phyloP scores from a whole-genome alignment of 192 early-diverging fungal species.

The Podila epicladia region DNA sequence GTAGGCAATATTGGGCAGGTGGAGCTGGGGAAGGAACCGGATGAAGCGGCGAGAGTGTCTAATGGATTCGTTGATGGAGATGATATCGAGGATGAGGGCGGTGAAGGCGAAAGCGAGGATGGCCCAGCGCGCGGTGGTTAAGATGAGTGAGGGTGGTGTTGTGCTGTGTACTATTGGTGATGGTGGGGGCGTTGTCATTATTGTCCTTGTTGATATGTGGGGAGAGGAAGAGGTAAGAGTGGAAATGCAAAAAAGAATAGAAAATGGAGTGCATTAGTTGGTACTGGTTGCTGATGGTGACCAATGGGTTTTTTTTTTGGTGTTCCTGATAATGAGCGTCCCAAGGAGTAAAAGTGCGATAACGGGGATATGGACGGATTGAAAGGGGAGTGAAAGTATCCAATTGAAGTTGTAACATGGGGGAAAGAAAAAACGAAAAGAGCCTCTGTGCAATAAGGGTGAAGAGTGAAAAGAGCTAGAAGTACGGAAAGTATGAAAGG shows the following conservation, averaged over 20 bases:
- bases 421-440: not conserved
- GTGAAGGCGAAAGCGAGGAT: not conserved
- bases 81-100: conserved; percentile 8
- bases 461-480: not conserved
- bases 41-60: no score
- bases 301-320: no score
- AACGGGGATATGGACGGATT: not conserved
- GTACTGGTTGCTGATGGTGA: no score
- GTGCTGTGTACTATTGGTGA: no score
- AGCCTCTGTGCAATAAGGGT: not conserved
- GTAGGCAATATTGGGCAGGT: not conserved
- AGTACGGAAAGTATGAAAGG: not conserved
- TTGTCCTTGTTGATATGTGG: not conserved
- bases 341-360: no score
- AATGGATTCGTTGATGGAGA: not conserved
- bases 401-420: no score
- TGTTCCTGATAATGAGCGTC: no score
- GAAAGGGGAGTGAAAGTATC: not conserved
- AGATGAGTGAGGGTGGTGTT: not conserved
- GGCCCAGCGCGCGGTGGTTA: not conserved
- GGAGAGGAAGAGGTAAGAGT: conserved; percentile 1
- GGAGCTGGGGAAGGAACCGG: not conserved
- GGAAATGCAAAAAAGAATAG: not conserved
- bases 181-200: no score
- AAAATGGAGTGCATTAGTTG: no score